Percentiles rank a stretch among this genome's conserved stretches.
phyloP scores from a whole-genome alignment of 2,329 filamentous ascomycete species.

The Penicillium nordicum region DNA sequence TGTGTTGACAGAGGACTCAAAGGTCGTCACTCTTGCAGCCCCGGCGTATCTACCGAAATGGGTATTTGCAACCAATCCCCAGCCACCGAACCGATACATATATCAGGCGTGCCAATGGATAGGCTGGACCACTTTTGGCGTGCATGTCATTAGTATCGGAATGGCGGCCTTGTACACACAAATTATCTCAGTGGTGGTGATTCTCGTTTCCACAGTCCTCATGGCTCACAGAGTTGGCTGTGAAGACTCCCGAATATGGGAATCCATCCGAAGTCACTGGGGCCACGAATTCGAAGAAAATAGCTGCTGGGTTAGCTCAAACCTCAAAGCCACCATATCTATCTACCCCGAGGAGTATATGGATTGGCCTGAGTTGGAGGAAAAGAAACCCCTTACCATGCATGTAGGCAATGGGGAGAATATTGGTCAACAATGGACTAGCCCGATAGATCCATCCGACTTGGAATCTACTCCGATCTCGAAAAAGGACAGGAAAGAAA shows the following conservation, averaged over 20 bases:
- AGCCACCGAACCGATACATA: background rate
- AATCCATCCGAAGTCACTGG: background rate
- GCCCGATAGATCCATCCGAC: background rate
- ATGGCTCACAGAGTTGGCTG: constrained; percentile 7
- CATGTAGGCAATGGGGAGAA: background rate
- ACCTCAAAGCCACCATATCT: background rate
- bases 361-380: background rate
- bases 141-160: background rate
- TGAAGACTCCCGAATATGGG: constrained; percentile 5
- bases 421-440: background rate
- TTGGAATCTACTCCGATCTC: background rate
- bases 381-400: background rate
- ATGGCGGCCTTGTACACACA: background rate
- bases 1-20: background rate
- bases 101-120: background rate
- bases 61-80: background rate
- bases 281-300: background rate
- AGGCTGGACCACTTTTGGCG: background rate
- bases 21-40: background rate
- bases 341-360: background rate
- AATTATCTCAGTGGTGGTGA: background rate
- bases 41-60: background rate
- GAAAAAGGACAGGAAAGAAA: background rate
- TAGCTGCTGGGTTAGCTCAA: background rate
- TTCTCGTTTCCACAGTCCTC: constrained; percentile 7